A percentile compares a stretch with the other conserved stretches of the same genome.
Conservation (phyloP, 306 rosid genomes). For the Acacia crassicarpa region DNA sequence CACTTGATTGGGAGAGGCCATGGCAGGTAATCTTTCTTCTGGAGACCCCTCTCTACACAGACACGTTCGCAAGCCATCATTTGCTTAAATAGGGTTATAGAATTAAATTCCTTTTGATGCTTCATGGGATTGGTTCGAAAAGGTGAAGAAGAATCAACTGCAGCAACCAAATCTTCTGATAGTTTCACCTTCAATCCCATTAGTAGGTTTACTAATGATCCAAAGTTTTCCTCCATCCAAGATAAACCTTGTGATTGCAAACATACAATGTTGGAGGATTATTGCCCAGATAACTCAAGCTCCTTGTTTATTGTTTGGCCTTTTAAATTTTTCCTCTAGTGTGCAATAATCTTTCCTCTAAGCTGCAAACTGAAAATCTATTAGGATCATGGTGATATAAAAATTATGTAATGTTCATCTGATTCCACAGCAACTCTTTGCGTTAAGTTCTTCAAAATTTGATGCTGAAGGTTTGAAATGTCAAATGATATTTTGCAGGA, state of each 20-base stretch:
- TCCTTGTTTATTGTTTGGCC: neutral
- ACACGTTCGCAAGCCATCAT: neutral
- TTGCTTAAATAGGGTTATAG: neutral
- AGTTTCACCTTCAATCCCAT: neutral
- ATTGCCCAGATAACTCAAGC: neutral
- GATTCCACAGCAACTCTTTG: neutral
- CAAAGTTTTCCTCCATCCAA: neutral
- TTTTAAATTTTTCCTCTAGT: neutral
- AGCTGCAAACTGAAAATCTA: neutral
- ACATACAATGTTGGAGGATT: neutral
- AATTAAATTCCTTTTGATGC: neutral
- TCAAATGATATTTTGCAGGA: constrained; percentile 52
- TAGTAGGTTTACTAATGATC: neutral
- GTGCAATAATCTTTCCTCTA: neutral
- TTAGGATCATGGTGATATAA: neutral
- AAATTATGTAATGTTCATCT: neutral
- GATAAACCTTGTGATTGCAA: neutral
- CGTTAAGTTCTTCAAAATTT: neutral
- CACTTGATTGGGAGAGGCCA: constrained; percentile 99
- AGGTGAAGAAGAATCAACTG: neutral
- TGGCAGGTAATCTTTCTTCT: constrained; percentile 69
- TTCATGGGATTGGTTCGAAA: neutral
- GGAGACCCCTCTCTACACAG: neutral
- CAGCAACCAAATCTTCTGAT: neutral
- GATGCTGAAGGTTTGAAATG: constrained; percentile 11